These are phyloP conservation scores for Exophiala oligosperma DNA, from an alignment of 2,329 filamentous ascomycete genomes.

Conservation along the genomic window DNA sequence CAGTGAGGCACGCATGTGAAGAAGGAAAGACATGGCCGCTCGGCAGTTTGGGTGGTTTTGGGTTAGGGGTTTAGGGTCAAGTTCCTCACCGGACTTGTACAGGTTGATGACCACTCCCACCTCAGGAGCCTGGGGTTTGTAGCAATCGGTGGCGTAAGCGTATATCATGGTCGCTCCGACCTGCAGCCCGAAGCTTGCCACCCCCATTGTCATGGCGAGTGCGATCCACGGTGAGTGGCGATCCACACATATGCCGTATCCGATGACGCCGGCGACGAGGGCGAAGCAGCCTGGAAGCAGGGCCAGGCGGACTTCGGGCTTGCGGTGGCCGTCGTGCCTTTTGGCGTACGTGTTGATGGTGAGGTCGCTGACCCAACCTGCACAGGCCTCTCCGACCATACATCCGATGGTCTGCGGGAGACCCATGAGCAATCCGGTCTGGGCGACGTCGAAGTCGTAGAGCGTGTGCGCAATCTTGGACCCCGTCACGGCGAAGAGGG, in stretches of 20 bases:
- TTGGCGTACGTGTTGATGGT: conserved; percentile 19
- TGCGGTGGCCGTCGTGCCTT: conserved; percentile 21
- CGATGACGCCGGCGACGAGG: conserved; percentile 4
- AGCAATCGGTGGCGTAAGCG: conserved; percentile 7
- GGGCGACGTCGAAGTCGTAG: background rate
- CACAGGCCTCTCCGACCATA: conserved; percentile 9
- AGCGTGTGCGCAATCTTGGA: background rate
- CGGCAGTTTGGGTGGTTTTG: too few relatives aligned
- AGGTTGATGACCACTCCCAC: background rate
- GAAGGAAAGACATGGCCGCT: too few relatives aligned
- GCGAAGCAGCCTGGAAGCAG: background rate
- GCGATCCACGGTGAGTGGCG: conserved; percentile 4
- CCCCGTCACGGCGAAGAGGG: background rate
- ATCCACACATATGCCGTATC: conserved; percentile 2
- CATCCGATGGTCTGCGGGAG: background rate
- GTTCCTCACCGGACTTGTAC: background rate
- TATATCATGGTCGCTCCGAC: conserved; percentile 4
- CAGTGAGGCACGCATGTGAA: too few relatives aligned
- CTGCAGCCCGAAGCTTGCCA: conserved; percentile 5
- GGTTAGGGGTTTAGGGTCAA: too few relatives aligned
- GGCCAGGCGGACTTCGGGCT: conserved; percentile 22
- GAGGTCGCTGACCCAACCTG: conserved; percentile 26
- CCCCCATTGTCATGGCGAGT: conserved; percentile 3
- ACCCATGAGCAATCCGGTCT: background rate
- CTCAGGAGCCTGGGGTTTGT: conserved; percentile 6